Conservation (phyloP, 768 basidiomycete genomes). For the Lepiota brunneoincarnata region DNA sequence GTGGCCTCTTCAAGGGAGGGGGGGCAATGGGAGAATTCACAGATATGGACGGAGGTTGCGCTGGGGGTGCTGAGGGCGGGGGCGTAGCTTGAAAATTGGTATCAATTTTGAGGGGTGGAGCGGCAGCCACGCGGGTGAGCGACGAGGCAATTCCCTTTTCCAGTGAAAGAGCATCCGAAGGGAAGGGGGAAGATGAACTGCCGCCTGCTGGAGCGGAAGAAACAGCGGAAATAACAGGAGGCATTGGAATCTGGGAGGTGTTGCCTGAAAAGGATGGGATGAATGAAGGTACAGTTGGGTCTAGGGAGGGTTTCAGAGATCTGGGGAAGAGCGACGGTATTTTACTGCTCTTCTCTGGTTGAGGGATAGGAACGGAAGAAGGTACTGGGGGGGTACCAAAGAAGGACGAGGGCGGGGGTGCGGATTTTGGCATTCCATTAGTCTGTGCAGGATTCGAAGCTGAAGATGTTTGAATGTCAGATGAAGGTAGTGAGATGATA, state of each 20-base stretch:
- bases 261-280: slow-evolving; percentile 12
- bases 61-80: not conserved
- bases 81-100: slow-evolving; percentile 17
- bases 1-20: slow-evolving; percentile 35
- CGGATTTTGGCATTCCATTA: not conserved
- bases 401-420: not conserved
- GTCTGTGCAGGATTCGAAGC: too few species aligned
- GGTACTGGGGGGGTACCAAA: not conserved
- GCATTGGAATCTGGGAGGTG: slow-evolving; percentile 6
- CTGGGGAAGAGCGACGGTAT: not conserved
- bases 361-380: not conserved
- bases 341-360: not conserved
- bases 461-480: too few species aligned
- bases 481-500: too few species aligned
- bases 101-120: slow-evolving; percentile 36
- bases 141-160: not conserved
- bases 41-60: slow-evolving; percentile 16
- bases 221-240: not conserved
- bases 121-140: slow-evolving; percentile 16
- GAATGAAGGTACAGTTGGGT: slow-evolving; percentile 24
- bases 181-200: not conserved
- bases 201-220: not conserved
- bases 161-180: not conserved
- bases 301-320: slow-evolving; percentile 15
- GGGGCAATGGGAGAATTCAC: slow-evolving; percentile 30